phyloP scores from a whole-genome alignment of 176 grass and related monocot genomes.

The Oropetium thomaeum region DNA sequence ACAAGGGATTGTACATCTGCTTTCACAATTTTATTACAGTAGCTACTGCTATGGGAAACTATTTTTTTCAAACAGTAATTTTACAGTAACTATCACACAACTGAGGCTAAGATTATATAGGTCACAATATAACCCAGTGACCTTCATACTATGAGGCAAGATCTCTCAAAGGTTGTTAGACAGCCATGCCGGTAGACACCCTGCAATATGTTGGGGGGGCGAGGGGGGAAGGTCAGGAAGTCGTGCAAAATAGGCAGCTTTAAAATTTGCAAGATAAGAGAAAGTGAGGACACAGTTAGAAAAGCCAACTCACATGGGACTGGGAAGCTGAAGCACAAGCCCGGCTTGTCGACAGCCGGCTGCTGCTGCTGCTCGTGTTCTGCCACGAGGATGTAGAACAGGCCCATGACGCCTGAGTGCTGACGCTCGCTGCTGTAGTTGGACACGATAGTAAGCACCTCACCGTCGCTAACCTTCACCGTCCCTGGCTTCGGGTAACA shows the following conservation, averaged over 20 bases:
- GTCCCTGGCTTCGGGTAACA: constrained; percentile 74
- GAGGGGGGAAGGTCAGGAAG: neutral
- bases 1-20: neutral
- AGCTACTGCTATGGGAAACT: neutral
- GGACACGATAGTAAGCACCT: constrained; percentile 69
- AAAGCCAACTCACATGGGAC: constrained; percentile 40
- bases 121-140: neutral
- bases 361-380: constrained; percentile 22
- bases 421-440: constrained; percentile 67
- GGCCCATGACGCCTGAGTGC: constrained; percentile 82
- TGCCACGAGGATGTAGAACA: constrained; percentile 89
- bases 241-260: neutral
- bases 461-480: constrained; percentile 49
- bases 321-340: constrained; percentile 44
- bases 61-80: neutral
- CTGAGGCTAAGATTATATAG: neutral
- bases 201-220: neutral
- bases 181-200: constrained; percentile 46
- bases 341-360: neutral
- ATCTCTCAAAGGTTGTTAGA: constrained; percentile 28
- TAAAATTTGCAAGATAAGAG: neutral
- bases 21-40: neutral
- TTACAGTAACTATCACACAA: neutral
- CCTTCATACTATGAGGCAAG: too few relatives aligned
- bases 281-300: neutral